Evolutionary conservation across 1,139 yeast genomes (phyloP).

Genomic region (Meyerozyma sp.): DNA sequence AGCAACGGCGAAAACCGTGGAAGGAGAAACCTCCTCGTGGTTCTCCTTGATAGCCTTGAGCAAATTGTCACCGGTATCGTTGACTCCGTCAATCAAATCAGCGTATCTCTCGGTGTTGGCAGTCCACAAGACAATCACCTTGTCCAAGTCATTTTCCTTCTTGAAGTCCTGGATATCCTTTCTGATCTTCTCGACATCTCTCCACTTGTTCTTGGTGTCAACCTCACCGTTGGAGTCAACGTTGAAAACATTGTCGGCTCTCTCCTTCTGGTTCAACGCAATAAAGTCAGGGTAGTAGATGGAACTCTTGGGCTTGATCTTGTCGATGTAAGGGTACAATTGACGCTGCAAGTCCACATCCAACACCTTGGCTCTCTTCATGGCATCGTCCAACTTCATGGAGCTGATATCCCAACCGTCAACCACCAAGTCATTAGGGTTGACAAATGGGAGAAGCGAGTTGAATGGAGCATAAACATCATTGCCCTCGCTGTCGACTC

Average conservation of each 20-base stretch:
- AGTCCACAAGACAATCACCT: slow-evolving; percentile 90
- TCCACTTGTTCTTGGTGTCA: slow-evolving; percentile 69
- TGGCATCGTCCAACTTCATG: slow-evolving; percentile 66
- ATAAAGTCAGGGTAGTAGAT: slow-evolving; percentile 94
- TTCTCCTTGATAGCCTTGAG: slow-evolving; percentile 68
- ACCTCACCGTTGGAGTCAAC: slow-evolving; percentile 45
- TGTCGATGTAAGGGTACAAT: slow-evolving; percentile 60
- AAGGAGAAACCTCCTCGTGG: slow-evolving; percentile 84
- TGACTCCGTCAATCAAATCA: slow-evolving; percentile 70
- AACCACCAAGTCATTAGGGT: slow-evolving; percentile 85
- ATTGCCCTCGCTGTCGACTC: slow-evolving; percentile 74
- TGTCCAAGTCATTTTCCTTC: slow-evolving; percentile 66
- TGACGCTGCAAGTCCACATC: slow-evolving; percentile 81
- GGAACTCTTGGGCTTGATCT: slow-evolving; percentile 71
- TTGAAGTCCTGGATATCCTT: slow-evolving; percentile 80
- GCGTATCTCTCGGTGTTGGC: slow-evolving; percentile 96
- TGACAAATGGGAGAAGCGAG: slow-evolving; percentile 79
- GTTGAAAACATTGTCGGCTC: slow-evolving; percentile 85
- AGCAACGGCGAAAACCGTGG: slow-evolving; percentile 90
- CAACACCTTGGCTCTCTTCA: slow-evolving; percentile 82
- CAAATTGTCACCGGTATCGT: slow-evolving; percentile 83
- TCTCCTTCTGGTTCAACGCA: slow-evolving; percentile 88
- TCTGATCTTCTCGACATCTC: slow-evolving; percentile 83
- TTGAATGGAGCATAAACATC: slow-evolving; percentile 94
- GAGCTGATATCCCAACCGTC: slow-evolving; percentile 94